A percentile compares a stretch with the other conserved stretches of the same genome.
These are phyloP conservation scores for Dichomitus squalens DNA, from an alignment of 1,284 basidiomycete species.

Conservation along the genomic window DNA sequence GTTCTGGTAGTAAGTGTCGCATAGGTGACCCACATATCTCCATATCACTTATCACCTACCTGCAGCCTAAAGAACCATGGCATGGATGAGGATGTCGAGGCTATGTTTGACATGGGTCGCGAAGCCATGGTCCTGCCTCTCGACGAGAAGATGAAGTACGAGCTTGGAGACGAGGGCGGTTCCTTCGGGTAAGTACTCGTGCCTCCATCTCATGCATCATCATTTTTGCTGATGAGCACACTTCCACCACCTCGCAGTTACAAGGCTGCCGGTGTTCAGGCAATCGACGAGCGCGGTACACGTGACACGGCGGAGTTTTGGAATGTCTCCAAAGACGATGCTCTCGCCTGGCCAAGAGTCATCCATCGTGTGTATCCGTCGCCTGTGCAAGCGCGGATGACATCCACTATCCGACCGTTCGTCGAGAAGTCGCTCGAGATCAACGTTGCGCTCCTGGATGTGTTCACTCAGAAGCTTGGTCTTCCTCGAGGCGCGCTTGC, in stretches of 20 bases:
- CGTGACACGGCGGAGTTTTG: constrained; percentile 37
- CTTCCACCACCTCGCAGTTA: constrained; percentile 24
- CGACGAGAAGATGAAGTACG: constrained; percentile 23
- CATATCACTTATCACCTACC: background rate
- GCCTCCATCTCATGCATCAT: too few species aligned
- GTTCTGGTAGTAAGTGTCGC: constrained; percentile 33
- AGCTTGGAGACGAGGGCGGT: constrained; percentile 38
- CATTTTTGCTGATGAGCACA: too few species aligned
- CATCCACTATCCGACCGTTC: constrained; percentile 33
- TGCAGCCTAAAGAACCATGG: constrained; percentile 37
- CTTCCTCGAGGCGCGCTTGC: constrained; percentile 19
- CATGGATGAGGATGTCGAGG: constrained; percentile 32
- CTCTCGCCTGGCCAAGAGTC: constrained; percentile 28
- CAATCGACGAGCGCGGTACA: constrained; percentile 37
- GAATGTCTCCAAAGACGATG: constrained; percentile 36
- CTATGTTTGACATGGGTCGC: constrained; percentile 38
- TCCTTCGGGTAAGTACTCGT: constrained; percentile 33
- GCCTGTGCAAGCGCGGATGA: constrained; percentile 35
- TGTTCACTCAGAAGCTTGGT: constrained; percentile 34
- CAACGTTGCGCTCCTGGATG: constrained; percentile 32
- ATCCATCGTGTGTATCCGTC: constrained; percentile 35
- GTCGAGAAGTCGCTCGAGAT: constrained; percentile 34
- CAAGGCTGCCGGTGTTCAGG: constrained; percentile 36
- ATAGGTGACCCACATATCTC: background rate
- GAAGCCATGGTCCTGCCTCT: constrained; percentile 30